Conservation (phyloP, 2,329 filamentous ascomycete genomes). For the Monosporascus sp. region DNA sequence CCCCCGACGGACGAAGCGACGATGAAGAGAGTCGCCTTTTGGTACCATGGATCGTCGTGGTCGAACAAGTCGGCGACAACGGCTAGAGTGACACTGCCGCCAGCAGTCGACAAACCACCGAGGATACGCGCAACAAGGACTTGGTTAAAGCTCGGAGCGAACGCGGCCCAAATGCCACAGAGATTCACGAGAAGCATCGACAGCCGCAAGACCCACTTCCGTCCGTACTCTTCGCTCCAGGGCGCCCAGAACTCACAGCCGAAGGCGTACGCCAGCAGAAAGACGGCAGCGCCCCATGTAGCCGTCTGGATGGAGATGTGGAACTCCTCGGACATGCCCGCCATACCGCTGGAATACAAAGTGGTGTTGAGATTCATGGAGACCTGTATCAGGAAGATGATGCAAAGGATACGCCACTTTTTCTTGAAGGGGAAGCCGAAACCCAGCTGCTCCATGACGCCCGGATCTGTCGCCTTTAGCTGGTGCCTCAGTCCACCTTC, state of each 20-base stretch:
- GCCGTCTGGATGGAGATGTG: conserved; percentile 59
- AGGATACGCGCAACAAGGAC: conserved; percentile 64
- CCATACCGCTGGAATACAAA: conserved; percentile 61
- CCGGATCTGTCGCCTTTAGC: not conserved
- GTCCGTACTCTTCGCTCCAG: conserved; percentile 78
- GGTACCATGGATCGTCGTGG: conserved; percentile 49
- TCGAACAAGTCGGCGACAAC: conserved; percentile 71
- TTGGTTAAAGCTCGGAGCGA: conserved; percentile 64
- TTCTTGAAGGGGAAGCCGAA: conserved; percentile 51
- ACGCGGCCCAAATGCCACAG: conserved; percentile 63
- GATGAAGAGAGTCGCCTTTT: conserved; percentile 67
- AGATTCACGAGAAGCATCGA: conserved; percentile 70
- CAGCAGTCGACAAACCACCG: conserved; percentile 62
- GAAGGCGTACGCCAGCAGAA: conserved; percentile 73
- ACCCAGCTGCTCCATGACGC: conserved; percentile 42
- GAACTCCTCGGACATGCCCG: conserved; percentile 60
- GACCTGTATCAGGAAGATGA: conserved; percentile 65
- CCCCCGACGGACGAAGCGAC: conserved; percentile 76
- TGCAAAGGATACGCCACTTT: conserved; percentile 63
- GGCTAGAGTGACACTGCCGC: conserved; percentile 64
- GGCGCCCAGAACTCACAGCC: conserved; percentile 83
- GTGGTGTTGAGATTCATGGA: conserved; percentile 75
- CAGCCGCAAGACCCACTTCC: conserved; percentile 65
- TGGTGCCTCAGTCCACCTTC: not conserved
- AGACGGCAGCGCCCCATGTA: conserved; percentile 67